Base-by-base conservation (phyloP, 257 asterid genomes). In the Nicotiana attenuata region DNA sequence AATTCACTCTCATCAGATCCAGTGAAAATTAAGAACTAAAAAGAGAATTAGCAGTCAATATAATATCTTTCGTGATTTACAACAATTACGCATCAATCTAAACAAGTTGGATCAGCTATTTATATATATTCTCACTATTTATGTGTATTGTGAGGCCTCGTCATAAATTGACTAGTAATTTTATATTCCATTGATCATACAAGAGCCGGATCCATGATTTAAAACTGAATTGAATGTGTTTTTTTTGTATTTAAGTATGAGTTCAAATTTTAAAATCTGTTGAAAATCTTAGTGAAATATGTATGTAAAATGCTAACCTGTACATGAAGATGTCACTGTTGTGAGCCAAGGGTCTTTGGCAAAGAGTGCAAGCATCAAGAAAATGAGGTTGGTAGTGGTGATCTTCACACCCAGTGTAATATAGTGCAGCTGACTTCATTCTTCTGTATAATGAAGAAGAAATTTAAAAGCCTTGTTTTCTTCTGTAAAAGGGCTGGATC, bases 321-420 rank as follows among this genome's bases (percentile, higher is more conserved):
- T 96, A 96, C 99, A 96, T 96, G 90, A 92, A 96, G 85, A 96
- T 96, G 85, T 96, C 99, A 52, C 80, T 84, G 87, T 91, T 91
- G 20, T 84, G 97, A 88, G 88, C 83, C 85, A 96, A 85, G 14
- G 91, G 45, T 80, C 92, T 87, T 47, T 83, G 85, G 89, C 99
- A 96, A 26, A 92, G 97, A 77, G 63, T 87, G 87, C 99, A 96
- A 28, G 91, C 84, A 85, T 96, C 98, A 35, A 96, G 99, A 82
- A 93, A 96, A 83, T 93, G 98, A 75, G 98, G 93, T 47, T 89
- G 86, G 47, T 87, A 84, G 80, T 83, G 53, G 9, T 85, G 86
- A 1, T 90, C 87, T 64, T 86, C 97, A 71, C 86, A 89, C 1
- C 92, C 95, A 22, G 86, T 65, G 88, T 87, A 86, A 63, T 78